Base-by-base conservation (phyloP, 352 stramenopile genomes). In the Globisporangium ultimum region DNA sequence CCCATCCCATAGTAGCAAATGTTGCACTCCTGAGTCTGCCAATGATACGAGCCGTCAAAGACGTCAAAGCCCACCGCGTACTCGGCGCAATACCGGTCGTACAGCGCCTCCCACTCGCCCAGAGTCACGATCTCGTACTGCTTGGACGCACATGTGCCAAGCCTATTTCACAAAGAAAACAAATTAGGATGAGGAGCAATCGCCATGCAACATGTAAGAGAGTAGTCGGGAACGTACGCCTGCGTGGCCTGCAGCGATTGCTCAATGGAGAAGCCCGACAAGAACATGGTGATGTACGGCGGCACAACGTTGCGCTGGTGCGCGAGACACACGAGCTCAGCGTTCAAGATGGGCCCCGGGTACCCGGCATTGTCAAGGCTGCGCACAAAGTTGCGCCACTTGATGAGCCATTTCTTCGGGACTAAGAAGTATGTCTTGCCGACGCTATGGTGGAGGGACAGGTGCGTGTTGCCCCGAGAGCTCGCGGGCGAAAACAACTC, bases 111-210 rank as follows among this genome's bases (percentile, higher is more conserved):
- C 84, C 84, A 95, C 54, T 95, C 87, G 49, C 55, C 67, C 32
- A 74, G 72, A 9, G 87, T 93, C 51, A 95, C 84, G 53, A 95
- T 93, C 63, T 95, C 87, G 62, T 95, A 95, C 64, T 92, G 80
- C 21, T 72, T 84, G 9, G 83, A 74, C 18, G 71, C 61, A 28
- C 67, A 78, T 1, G 78, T 70, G 1, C 74, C 72, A 2, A 88
- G 60, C 46, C 84, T 91, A 41, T n/a, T 1, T 21, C 28, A 41
- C 24, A 13, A 20, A 51, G 24, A n/a, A 59, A 34, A 13, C 14
- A 41, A 46, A 28, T 55, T 32, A 59, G 40, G 38, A 43, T 36
- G 3, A 36, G 28, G 9, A 36, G 8, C 12, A 20, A 46, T 13
- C 21, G 49, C 24, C 36, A 54, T 41, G 18, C 48, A 22, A 17